Evolutionary conservation across 345 rosid species (phyloP).

Genomic region (Theobroma cacao): DNA sequence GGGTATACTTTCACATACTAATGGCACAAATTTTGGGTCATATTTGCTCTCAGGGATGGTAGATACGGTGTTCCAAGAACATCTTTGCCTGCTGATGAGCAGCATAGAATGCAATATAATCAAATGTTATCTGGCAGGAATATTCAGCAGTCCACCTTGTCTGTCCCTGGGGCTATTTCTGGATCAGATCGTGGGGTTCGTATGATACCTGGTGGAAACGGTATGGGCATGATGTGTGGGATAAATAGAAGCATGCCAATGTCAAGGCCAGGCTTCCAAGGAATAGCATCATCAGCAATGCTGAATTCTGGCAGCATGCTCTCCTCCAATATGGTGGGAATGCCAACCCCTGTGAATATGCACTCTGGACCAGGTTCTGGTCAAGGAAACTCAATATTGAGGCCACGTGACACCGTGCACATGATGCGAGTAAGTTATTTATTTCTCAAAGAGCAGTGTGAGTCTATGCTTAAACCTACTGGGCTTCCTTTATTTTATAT

Average conservation of each 20-base stretch:
- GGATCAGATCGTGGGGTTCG: slow-evolving; percentile 68
- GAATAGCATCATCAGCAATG: slow-evolving; percentile 63
- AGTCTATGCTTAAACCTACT: not conserved
- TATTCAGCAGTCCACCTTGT: slow-evolving; percentile 65
- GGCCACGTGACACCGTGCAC: slow-evolving; percentile 76
- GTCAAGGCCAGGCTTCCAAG: slow-evolving; percentile 81
- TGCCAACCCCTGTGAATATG: slow-evolving; percentile 59
- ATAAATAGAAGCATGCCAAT: slow-evolving; percentile 66
- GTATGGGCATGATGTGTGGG: slow-evolving; percentile 64
- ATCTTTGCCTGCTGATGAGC: slow-evolving; percentile 79
- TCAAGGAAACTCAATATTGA: slow-evolving; percentile 71
- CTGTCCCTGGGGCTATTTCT: slow-evolving; percentile 62
- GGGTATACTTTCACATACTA: slow-evolving; percentile 18
- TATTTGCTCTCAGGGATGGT: slow-evolving; percentile 56
- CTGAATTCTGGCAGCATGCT: slow-evolving; percentile 63
- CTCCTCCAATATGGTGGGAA: slow-evolving; percentile 68
- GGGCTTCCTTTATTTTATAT: not conserved
- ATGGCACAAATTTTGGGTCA: slow-evolving; percentile 9
- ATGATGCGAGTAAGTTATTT: slow-evolving; percentile 61
- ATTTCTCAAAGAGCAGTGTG: not conserved
- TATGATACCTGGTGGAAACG: slow-evolving; percentile 65
- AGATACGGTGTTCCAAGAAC: slow-evolving; percentile 68
- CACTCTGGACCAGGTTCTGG: slow-evolving; percentile 66
- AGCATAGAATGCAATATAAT: slow-evolving; percentile 66
- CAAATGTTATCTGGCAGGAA: slow-evolving; percentile 69